Evolutionary conservation across 2,329 filamentous ascomycete species (phyloP).

Genomic region (Penicillium palitans): DNA sequence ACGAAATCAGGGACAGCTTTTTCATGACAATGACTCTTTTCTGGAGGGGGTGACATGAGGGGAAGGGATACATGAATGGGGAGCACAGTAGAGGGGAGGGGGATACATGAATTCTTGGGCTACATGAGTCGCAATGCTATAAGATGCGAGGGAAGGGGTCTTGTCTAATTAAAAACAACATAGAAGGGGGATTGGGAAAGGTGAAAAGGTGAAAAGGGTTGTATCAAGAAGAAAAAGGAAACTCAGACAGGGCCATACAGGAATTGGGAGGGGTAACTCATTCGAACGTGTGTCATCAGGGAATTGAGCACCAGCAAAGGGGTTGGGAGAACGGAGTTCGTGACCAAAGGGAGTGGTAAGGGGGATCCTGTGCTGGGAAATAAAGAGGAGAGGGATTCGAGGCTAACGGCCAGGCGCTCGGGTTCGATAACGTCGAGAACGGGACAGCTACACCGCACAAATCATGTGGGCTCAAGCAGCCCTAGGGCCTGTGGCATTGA

Average conservation of each 20-base stretch:
- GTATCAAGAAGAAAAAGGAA: conserved; percentile 19
- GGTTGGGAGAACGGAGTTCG: conserved; percentile 8
- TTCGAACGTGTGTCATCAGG: conserved; percentile 23
- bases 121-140: conserved; percentile 35
- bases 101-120: conserved; percentile 44
- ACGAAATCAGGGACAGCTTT: conserved; percentile 23
- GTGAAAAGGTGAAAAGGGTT: conserved; percentile 28
- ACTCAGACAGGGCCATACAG: conserved; percentile 14
- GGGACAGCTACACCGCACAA: neutral
- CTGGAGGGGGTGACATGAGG: conserved; percentile 23
- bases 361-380: conserved; percentile 11
- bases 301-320: conserved; percentile 15
- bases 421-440: neutral
- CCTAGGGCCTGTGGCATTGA: neutral
- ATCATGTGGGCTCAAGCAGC: neutral
- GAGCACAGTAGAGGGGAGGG: conserved; percentile 38
- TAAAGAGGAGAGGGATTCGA: conserved; percentile 2
- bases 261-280: conserved; percentile 13
- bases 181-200: conserved; percentile 24
- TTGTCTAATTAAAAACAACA: conserved; percentile 42
- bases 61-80: conserved; percentile 22
- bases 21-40: conserved; percentile 40
- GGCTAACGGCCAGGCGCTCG: neutral
- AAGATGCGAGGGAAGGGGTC: conserved; percentile 26
- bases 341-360: conserved; percentile 8